These are phyloP conservation scores for Arthrobotrys entomopaga DNA, from an alignment of 2,329 filamentous ascomycete genomes.

Conservation along the genomic window DNA sequence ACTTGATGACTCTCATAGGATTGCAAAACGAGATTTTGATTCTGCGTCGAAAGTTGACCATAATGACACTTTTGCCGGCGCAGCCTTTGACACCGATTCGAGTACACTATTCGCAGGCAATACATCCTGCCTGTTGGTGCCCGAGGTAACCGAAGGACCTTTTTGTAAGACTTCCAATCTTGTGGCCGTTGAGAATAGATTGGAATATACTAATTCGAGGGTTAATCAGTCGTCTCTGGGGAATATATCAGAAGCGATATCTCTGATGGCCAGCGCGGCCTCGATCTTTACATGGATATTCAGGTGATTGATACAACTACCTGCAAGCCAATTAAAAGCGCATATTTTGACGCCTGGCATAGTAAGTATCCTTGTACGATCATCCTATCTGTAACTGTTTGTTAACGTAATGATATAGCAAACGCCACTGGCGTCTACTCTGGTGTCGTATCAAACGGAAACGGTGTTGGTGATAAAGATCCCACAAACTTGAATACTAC, in stretches of 20 bases:
- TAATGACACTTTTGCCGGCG: conserved; percentile 59
- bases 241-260: conserved; percentile 67
- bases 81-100: conserved; percentile 54
- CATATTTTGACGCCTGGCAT: conserved; percentile 69
- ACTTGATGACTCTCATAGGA: conserved; percentile 29
- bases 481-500: conserved; percentile 61
- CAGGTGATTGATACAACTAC: conserved; percentile 69
- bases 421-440: conserved; percentile 66
- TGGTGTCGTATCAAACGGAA: conserved; percentile 63
- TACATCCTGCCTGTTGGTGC: conserved; percentile 62
- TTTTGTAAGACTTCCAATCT: conserved; percentile 60
- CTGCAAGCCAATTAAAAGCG: conserved; percentile 66
- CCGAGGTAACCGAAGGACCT: conserved; percentile 63
- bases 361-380: conserved; percentile 59
- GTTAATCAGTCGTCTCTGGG: conserved; percentile 60
- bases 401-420: conserved; percentile 58
- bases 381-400: conserved; percentile 54
- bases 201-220: conserved; percentile 60
- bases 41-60: conserved; percentile 59
- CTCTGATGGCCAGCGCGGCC: conserved; percentile 65
- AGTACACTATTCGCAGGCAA: conserved; percentile 63
- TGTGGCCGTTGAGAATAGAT: neutral
- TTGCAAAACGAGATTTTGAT: conserved; percentile 51
- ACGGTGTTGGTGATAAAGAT: conserved; percentile 62
- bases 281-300: conserved; percentile 66